phyloP scores from a whole-genome alignment of 1,284 basidiomycete genomes.

The Pterula multifida region DNA sequence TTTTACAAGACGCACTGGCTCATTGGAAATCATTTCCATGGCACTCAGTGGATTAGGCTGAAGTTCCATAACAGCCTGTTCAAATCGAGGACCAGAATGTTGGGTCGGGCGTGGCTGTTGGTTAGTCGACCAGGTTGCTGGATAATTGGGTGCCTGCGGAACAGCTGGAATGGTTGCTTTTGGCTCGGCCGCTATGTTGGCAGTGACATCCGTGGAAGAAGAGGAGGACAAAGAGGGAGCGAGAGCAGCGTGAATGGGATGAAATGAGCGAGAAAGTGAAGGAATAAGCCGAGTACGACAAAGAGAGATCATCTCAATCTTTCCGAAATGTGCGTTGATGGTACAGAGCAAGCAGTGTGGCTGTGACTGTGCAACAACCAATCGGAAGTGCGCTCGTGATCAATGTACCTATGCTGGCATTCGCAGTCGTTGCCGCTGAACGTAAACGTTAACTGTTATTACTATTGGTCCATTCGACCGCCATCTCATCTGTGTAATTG shows the following conservation, averaged over 20 bases:
- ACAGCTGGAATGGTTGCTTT: conserved; percentile 18
- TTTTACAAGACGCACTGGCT: conserved; percentile 75
- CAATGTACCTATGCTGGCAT: too few relatives aligned
- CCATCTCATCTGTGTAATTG: too few relatives aligned
- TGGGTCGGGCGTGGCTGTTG: conserved; percentile 52
- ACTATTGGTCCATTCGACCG: too few relatives aligned
- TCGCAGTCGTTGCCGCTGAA: too few relatives aligned
- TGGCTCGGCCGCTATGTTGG: conserved; percentile 15
- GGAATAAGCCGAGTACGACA: not conserved
- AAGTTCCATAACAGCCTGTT: conserved; percentile 78
- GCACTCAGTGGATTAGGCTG: conserved; percentile 90
- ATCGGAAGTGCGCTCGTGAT: too few relatives aligned
- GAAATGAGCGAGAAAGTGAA: not conserved
- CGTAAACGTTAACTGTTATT: too few relatives aligned
- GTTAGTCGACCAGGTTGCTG: conserved; percentile 66
- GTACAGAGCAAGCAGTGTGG: too few relatives aligned
- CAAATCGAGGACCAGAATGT: conserved; percentile 68
- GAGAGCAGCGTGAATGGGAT: not conserved
- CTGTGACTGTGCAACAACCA: too few relatives aligned
- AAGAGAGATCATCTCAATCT: not conserved
- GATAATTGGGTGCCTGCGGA: conserved; percentile 70
- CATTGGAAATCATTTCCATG: conserved; percentile 79
- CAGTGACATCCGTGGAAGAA: conserved; percentile 17
- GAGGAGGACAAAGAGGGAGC: conserved; percentile 8
- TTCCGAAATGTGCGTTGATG: too few relatives aligned